These are phyloP conservation scores for Nepenthes mirabilis DNA, from an alignment of 148 eudicot genomes.

Conservation along the genomic window DNA sequence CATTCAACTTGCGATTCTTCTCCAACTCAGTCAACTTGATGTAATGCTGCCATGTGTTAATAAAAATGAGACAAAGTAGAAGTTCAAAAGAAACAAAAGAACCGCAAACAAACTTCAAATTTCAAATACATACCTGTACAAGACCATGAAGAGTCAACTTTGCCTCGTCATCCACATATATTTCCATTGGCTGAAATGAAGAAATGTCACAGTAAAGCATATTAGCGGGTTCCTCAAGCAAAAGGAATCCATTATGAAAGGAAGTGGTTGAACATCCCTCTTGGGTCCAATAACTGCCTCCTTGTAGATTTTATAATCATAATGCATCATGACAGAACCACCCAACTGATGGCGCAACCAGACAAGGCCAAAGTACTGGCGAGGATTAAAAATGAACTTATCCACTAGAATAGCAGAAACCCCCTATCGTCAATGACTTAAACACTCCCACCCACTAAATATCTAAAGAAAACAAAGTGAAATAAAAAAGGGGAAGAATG, in stretches of 20 bases:
- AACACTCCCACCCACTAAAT: neutral
- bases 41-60: conserved; percentile 53
- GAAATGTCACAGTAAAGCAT: conserved; percentile 60
- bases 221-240: conserved; percentile 58
- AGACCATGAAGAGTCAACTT: conserved; percentile 97
- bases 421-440: neutral
- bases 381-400: conserved; percentile 2
- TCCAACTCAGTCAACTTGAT: conserved; percentile 82
- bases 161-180: conserved; percentile 97
- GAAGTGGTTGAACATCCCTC: conserved; percentile 44
- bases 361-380: conserved; percentile 1
- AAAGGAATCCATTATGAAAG: conserved; percentile 64
- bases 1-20: conserved; percentile 92
- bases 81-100: neutral
- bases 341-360: conserved; percentile 3
- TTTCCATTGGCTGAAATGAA: conserved; percentile 97
- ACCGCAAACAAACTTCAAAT: neutral
- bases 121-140: conserved; percentile 54
- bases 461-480: neutral
- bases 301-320: conserved; percentile 27
- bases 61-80: neutral
- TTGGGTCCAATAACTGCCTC: conserved; percentile 38
- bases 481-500: neutral
- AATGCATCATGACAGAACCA: conserved; percentile 9
- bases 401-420: neutral